Base-by-base conservation (phyloP, 495 filamentous ascomycete genomes). In the Poronia punctata region DNA sequence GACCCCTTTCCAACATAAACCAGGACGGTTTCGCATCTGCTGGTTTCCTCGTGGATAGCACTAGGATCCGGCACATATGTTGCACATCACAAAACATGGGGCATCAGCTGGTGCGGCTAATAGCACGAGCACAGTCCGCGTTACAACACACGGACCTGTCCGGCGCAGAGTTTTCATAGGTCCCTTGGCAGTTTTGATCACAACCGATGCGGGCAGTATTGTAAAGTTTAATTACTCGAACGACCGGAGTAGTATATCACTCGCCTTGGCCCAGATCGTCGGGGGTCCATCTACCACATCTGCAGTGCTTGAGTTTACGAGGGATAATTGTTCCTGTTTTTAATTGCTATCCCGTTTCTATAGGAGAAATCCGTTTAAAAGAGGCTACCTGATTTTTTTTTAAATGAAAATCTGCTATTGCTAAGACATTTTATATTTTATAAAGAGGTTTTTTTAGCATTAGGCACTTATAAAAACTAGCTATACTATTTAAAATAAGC, bases 1-100 rank as follows among this genome's bases (percentile, higher is more conserved):
- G 62, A 1, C 71, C 72, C 3, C 46, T 75, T 19, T 64, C 61
- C n/a, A 75, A 68, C 44, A 73, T 76, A 49, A 60, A 65, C 32
- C 34, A 60, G 17, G 67, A 67, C 7, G 73, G 73, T 1, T 75
- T 68, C 38, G 64, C 57, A n/a, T 61, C 61, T 18, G 63, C 62
- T 20, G 61, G 56, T 12, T 74, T 75, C 46, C 32, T 73, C 0
- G 72, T n/a, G 72, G 0, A 41, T 64, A 29, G 61, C 59, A 2
- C 56, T 74, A 4, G 70, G 67, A 0, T 58, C 67, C 10, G 64
- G 49, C 0, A 62, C 61, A 4, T 74, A 71, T 42, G 40, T 72
- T 1, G 64, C 68, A 14, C 40, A 62, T 0, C 59, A 72, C 49
- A 24, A 22, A 5, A 39, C 25, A 44, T 50, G 5, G 49, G 53